Percentiles rank a stretch among this genome's conserved stretches.
Conservation (phyloP, 2,329 filamentous ascomycete genomes). For the Sporothrix brasiliensis region DNA sequence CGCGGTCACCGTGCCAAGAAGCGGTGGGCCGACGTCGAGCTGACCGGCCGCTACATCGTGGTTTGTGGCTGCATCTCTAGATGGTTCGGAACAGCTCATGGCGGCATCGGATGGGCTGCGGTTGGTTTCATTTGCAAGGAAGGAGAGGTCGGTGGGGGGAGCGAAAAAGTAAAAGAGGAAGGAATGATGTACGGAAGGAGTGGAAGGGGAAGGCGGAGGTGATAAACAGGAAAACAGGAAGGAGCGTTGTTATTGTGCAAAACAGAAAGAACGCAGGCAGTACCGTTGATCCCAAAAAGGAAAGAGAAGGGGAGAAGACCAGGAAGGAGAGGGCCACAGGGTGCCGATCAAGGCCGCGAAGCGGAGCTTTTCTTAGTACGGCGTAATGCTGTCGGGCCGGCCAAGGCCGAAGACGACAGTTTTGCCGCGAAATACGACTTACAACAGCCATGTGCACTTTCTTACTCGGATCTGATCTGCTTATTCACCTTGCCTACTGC, state of each 20-base stretch:
- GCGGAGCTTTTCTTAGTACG: conserved; percentile 11
- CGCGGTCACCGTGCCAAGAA: conserved; percentile 1
- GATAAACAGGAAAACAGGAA: not conserved
- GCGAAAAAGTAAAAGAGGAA: not conserved
- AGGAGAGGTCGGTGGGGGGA: not conserved
- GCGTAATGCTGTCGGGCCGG: conserved; percentile 11
- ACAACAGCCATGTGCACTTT: not conserved
- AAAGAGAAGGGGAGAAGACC: conserved; percentile 3
- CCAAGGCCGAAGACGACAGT: conserved; percentile 10
- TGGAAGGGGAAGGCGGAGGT: not conserved
- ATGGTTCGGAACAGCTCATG: conserved; percentile 29
- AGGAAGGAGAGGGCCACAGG: not conserved
- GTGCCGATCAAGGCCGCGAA: conserved; percentile 22
- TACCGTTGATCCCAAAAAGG: not conserved
- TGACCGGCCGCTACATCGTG: conserved; percentile 20
- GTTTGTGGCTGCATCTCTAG: conserved; percentile 6
- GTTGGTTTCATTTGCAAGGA: conserved; percentile 17
- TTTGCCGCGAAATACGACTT: conserved; percentile 11
- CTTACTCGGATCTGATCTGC: not conserved
- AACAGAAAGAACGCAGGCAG: not conserved
- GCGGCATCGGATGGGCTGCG: conserved; percentile 32
- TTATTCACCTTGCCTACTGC: not conserved
- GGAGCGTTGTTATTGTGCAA: not conserved
- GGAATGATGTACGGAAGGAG: not conserved
- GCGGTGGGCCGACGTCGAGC: not conserved